Percentiles rank a stretch among this genome's conserved stretches.
Conservation (phyloP, 148 eudicot genomes). For the Polygonum maritimum region DNA sequence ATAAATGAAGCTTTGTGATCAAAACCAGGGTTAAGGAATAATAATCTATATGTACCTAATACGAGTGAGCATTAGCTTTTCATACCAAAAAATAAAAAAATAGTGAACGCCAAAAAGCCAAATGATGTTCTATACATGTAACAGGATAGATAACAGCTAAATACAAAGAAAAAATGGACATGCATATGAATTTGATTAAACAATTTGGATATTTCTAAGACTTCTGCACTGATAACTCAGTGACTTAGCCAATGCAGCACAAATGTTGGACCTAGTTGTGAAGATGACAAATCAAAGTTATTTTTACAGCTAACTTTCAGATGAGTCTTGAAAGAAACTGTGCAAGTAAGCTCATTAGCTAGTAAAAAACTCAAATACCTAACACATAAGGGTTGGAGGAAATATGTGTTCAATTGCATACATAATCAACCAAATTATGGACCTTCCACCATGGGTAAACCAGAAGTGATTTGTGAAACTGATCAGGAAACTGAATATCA, state of each 20-base stretch:
- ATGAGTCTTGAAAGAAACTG: neutral
- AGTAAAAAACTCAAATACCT: neutral
- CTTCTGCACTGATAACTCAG: neutral
- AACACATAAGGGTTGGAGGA: neutral
- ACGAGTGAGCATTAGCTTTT: neutral
- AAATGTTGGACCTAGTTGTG: neutral
- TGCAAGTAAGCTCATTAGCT: neutral
- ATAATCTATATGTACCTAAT: neutral
- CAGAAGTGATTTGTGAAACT: neutral
- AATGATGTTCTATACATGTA: neutral
- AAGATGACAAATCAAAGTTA: neutral
- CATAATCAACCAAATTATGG: neutral
- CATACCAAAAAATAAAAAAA: neutral
- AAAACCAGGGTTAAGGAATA: neutral
- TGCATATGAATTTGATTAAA: neutral
- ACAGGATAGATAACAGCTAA: neutral
- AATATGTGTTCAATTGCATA: neutral
- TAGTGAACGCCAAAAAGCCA: neutral
- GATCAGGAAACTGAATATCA: neutral
- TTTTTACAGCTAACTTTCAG: neutral
- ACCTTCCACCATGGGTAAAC: neutral
- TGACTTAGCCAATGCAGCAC: neutral
- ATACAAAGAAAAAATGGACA: neutral
- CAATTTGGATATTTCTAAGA: neutral
- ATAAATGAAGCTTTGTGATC: slow-evolving; percentile 2